Evolutionary conservation across 192 early-diverging fungal species (phyloP), one percentile per base, ranked within the genome.

Genomic region (Coemansia sp.): DNA sequence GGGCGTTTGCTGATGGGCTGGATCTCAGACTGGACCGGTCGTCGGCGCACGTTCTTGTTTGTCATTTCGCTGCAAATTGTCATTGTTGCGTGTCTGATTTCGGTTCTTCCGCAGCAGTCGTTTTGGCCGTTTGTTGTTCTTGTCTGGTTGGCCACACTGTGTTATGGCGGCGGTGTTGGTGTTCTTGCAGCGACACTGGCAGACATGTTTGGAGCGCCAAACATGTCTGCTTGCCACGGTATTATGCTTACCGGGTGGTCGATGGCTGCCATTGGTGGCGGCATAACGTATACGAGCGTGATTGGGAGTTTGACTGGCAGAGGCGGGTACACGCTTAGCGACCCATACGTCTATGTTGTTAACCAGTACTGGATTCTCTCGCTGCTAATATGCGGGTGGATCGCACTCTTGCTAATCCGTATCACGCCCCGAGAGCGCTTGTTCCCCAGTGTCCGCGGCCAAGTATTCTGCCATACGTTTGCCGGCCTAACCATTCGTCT

Each of bases 181-280:
- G 83, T 87, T 62, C 89, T 92, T 60, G 88, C 89, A 1, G 88
- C 89, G 7, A 89, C 87, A 66, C 66, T 92, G 28, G 84, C 88
- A 11, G 90, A 92, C 62, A 87, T 89, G 85, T 92, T 92, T 71
- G 88, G 88, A n/a, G 83, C 86, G n/a, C 78, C 86, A 22, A 92
- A 92, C 74, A 86, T 89, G 68, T 84, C 87, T 0, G 82, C 86
- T 0, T 85, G 87, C 34, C 89, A 92, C 60, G 90, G 90, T 6
- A 77, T 92, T 25, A 89, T 90, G 23, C 82, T 92, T 25, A 89
- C 88, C 0, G 88, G 88, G 2, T 92, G 90, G 89, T 88, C 90
- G 11, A 75, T 86, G 26, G 89, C 83, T 3, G 87, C 86, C n/a
- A 86, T 92, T 17, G 86, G 83, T 19, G 90, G 90, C 46, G 89